Percentiles rank a stretch among this genome's conserved stretches.
These are phyloP conservation scores for Phaeosphaeriaceae sp. DNA, from an alignment of 2,329 filamentous ascomycete genomes.

Conservation along the genomic window DNA sequence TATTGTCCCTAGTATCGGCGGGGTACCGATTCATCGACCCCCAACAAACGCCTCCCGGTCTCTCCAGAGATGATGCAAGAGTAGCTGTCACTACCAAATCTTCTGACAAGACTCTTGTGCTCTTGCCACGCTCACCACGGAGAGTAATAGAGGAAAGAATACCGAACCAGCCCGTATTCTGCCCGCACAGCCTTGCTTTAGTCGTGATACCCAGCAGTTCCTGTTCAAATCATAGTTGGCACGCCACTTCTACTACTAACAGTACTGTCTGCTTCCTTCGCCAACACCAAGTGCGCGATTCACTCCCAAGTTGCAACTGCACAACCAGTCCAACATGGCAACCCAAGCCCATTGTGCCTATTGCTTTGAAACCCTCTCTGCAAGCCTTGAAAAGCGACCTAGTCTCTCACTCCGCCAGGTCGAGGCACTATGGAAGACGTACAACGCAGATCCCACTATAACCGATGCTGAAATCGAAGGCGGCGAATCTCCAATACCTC, in stretches of 20 bases:
- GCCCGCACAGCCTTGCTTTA: not conserved
- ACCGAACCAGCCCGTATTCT: conserved; percentile 6
- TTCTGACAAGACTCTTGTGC: conserved; percentile 26
- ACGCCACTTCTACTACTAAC: not conserved
- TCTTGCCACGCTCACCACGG: conserved; percentile 34
- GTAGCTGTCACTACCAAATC: conserved; percentile 18
- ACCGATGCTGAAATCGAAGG: conserved; percentile 41
- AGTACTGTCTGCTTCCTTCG: too few species aligned
- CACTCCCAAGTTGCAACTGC: too few species aligned
- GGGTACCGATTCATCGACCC: conserved; percentile 21
- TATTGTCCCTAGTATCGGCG: conserved; percentile 11
- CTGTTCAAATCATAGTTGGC: not conserved
- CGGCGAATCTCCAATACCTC: conserved; percentile 7
- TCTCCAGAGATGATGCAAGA: conserved; percentile 35
- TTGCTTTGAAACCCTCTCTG: conserved; percentile 87
- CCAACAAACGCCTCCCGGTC: conserved; percentile 13
- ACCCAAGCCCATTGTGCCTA: conserved; percentile 84
- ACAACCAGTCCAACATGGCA: conserved; percentile 67
- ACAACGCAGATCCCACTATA: conserved; percentile 47
- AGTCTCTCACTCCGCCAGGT: conserved; percentile 72
- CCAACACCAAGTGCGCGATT: too few species aligned
- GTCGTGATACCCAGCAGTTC: not conserved
- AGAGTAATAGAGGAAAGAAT: conserved; percentile 12
- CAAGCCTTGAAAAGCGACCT: conserved; percentile 73
- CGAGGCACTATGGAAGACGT: conserved; percentile 70